phyloP scores from a whole-genome alignment of 441 rosid genomes.

The Capsella rubella region DNA sequence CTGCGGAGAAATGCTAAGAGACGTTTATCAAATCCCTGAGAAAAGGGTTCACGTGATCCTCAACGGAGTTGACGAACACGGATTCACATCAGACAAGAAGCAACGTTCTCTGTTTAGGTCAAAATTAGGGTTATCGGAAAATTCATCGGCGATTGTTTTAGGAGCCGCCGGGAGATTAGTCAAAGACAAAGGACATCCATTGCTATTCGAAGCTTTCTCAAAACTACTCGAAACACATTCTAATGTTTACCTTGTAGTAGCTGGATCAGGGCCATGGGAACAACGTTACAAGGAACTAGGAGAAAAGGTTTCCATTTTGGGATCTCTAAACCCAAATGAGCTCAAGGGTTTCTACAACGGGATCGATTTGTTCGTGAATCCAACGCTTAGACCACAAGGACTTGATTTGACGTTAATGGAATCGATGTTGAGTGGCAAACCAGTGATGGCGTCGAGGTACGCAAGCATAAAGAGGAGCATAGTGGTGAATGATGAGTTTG shows the following conservation, averaged over 20 bases:
- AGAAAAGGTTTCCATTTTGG: conserved; percentile 60
- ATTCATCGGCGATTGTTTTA: conserved; percentile 64
- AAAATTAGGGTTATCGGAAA: conserved; percentile 56
- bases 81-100: conserved; percentile 53
- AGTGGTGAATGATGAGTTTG: conserved; percentile 83
- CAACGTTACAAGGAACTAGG: conserved; percentile 73
- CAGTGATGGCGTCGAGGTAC: conserved; percentile 86
- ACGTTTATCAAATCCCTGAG: conserved; percentile 83
- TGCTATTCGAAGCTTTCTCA: conserved; percentile 69
- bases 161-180: conserved; percentile 91
- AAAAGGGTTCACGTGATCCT: conserved; percentile 88
- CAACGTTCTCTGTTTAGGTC: conserved; percentile 64
- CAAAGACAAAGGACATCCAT: conserved; percentile 87
- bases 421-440: conserved; percentile 91
- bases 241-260: conserved; percentile 65
- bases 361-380: conserved; percentile 81
- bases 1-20: conserved; percentile 91
- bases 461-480: conserved; percentile 86
- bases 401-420: conserved; percentile 95
- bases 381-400: conserved; percentile 91
- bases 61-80: conserved; percentile 81
- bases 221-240: conserved; percentile 51
- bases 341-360: conserved; percentile 75
- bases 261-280: conserved; percentile 93
- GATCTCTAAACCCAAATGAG: conserved; percentile 70